Conservation (phyloP, 2,329 filamentous ascomycete species). For the Hymenoscyphus fraxineus region DNA sequence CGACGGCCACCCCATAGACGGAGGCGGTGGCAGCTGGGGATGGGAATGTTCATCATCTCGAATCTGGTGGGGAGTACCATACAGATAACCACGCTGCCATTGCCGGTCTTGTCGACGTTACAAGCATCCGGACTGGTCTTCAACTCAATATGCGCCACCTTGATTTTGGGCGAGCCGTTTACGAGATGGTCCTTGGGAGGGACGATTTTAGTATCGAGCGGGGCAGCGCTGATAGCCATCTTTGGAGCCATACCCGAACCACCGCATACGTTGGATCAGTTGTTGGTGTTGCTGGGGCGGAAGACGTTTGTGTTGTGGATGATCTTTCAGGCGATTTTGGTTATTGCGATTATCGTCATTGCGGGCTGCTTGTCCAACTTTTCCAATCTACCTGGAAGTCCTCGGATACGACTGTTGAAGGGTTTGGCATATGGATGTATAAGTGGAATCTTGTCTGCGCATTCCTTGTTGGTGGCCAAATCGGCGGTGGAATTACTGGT, state of each 20-base stretch:
- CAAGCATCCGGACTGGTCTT: slow-evolving; percentile 96
- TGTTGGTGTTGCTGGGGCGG: slow-evolving; percentile 70
- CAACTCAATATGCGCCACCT: slow-evolving; percentile 94
- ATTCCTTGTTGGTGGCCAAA: slow-evolving; percentile 89
- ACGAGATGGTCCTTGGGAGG: slow-evolving; percentile 89
- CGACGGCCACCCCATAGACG: slow-evolving; percentile 84
- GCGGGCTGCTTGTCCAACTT: slow-evolving; percentile 54
- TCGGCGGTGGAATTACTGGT: slow-evolving; percentile 94
- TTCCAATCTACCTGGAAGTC: slow-evolving; percentile 53
- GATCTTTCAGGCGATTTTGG: slow-evolving; percentile 70
- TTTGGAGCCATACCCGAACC: slow-evolving; percentile 94
- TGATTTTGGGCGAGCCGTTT: slow-evolving; percentile 90
- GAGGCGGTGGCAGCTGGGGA: slow-evolving; percentile 92
- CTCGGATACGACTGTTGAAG: slow-evolving; percentile 69
- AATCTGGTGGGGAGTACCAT: slow-evolving; percentile 94
- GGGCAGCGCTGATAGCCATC: slow-evolving; percentile 86
- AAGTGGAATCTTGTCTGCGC: slow-evolving; percentile 89
- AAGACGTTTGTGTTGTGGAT: slow-evolving; percentile 86
- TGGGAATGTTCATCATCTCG: slow-evolving; percentile 94
- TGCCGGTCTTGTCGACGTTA: slow-evolving; percentile 90
- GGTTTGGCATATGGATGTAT: slow-evolving; percentile 87
- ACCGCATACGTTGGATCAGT: slow-evolving; percentile 79
- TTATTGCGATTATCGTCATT: slow-evolving; percentile 62
- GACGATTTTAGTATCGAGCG: slow-evolving; percentile 79
- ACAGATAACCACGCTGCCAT: slow-evolving; percentile 91